Percentiles rank a stretch among this genome's conserved stretches.
These are phyloP conservation scores for Rhodotorula sp. DNA, from an alignment of 1,284 basidiomycete genomes.

Conservation along the genomic window DNA sequence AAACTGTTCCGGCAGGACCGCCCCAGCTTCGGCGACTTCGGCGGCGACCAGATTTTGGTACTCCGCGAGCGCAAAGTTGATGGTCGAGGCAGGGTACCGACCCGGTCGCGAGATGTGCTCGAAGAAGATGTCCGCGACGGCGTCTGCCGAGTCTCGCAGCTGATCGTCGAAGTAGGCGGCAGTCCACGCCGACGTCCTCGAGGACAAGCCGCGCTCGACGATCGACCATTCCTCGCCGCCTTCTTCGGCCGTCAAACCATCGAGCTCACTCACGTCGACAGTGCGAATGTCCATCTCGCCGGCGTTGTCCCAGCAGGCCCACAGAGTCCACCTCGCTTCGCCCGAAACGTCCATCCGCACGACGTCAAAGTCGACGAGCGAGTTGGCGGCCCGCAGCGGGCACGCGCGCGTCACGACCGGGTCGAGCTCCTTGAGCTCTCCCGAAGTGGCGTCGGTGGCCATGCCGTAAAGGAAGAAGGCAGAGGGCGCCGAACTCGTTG, in stretches of 20 bases:
- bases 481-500: constrained; percentile 45
- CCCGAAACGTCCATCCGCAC: constrained; percentile 44
- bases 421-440: constrained; percentile 45
- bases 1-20: constrained; percentile 32
- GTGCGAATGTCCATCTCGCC: constrained; percentile 41
- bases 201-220: constrained; percentile 18
- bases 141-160: constrained; percentile 51
- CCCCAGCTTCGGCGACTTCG: constrained; percentile 51
- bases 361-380: constrained; percentile 52
- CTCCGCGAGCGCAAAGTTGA: constrained; percentile 74
- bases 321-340: constrained; percentile 49
- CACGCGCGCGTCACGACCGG: constrained; percentile 45
- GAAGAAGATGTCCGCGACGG: constrained; percentile 67
- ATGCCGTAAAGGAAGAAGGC: constrained; percentile 51
- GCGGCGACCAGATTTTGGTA: constrained; percentile 71
- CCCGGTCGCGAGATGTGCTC: constrained; percentile 80
- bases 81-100: constrained; percentile 75
- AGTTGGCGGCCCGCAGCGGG: constrained; percentile 43
- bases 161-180: constrained; percentile 83
- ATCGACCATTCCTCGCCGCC: constrained; percentile 47
- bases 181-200: constrained; percentile 47
- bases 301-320: constrained; percentile 52
- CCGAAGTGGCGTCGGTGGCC: constrained; percentile 44
- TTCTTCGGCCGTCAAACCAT: constrained; percentile 45
- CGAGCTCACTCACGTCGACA: constrained; percentile 33